These are phyloP conservation scores for Filosporella fistucella DNA, from an alignment of 495 filamentous ascomycete genomes.

Conservation along the genomic window DNA sequence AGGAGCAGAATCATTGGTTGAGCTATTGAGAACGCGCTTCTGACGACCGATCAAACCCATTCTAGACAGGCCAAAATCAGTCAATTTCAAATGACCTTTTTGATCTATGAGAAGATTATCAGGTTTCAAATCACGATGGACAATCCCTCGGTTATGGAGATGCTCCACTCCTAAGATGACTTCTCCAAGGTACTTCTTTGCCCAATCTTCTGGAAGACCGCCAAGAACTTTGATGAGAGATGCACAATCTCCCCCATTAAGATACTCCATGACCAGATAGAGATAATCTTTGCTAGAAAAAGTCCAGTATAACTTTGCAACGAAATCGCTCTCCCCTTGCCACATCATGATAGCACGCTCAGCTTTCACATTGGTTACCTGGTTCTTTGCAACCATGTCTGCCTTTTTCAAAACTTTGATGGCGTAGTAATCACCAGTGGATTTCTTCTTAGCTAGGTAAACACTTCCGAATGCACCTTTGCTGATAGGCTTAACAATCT, in stretches of 20 bases:
- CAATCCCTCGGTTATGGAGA: conserved; percentile 88
- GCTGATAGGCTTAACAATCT: conserved; percentile 99
- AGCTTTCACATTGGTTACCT: conserved; percentile 97
- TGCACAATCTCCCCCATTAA: conserved; percentile 96
- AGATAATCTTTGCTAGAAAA: conserved; percentile 99
- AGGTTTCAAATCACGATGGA: conserved; percentile 94
- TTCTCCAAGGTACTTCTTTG: conserved; percentile 93
- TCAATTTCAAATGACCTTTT: conserved; percentile 93
- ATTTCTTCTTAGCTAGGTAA: conserved; percentile 96
- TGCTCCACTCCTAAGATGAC: conserved; percentile 94
- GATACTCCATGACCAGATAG: conserved; percentile 98
- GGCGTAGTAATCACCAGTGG: conserved; percentile 94
- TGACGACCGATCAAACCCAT: conserved; percentile 97
- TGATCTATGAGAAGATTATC: conserved; percentile 97
- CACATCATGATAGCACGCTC: conserved; percentile 99
- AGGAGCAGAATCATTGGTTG: conserved; percentile 70
- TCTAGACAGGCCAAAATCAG: conserved; percentile 93
- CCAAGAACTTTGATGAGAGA: conserved; percentile 92
- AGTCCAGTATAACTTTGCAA: conserved; percentile 98
- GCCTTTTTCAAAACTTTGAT: conserved; percentile 99
- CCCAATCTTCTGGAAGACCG: conserved; percentile 92
- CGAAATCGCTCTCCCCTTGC: conserved; percentile 98
- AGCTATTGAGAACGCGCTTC: conserved; percentile 82
- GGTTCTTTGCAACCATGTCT: conserved; percentile 99
- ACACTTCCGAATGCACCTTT: conserved; percentile 98